phyloP scores from a whole-genome alignment of 2,329 filamentous ascomycete species.

The Magnaporthales sp. region DNA sequence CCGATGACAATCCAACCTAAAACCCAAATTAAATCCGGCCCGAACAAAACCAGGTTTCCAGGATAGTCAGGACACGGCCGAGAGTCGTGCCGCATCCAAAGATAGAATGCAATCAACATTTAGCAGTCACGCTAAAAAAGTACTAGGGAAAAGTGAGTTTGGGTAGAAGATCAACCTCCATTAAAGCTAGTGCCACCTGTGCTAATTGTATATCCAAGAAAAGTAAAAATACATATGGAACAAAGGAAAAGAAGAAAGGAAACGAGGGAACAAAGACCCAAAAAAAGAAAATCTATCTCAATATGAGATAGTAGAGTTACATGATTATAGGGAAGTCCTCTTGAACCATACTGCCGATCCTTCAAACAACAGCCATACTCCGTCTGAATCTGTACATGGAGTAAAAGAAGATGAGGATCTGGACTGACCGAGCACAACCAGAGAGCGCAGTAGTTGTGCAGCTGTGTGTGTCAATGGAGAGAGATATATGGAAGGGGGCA shows the following conservation, averaged over 20 bases:
- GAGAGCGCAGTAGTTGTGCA: neutral
- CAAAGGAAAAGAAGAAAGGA: neutral
- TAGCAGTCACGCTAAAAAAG: neutral
- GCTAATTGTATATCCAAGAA: neutral
- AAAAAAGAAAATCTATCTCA: neutral
- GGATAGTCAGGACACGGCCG: neutral
- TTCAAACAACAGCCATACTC: neutral
- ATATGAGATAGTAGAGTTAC: constrained; percentile 3
- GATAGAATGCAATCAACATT: too few relatives aligned
- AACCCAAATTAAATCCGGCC: neutral
- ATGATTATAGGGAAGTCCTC: neutral
- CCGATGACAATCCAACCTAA: neutral
- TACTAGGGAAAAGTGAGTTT: neutral
- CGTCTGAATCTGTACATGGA: neutral
- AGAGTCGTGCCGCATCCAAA: neutral
- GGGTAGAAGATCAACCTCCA: neutral
- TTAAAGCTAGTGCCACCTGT: neutral
- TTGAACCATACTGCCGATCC: neutral
- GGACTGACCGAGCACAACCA: neutral
- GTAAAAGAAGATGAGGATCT: neutral
- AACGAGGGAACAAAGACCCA: neutral
- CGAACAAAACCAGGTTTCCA: neutral
- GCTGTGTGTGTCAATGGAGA: neutral
- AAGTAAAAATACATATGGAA: neutral
- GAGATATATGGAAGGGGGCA: neutral